A percentile compares a stretch with the other conserved stretches of the same genome.
These are phyloP conservation scores for Geotrichum cucujoidarum DNA, from an alignment of 1,139 yeast species.

Conservation along the genomic window DNA sequence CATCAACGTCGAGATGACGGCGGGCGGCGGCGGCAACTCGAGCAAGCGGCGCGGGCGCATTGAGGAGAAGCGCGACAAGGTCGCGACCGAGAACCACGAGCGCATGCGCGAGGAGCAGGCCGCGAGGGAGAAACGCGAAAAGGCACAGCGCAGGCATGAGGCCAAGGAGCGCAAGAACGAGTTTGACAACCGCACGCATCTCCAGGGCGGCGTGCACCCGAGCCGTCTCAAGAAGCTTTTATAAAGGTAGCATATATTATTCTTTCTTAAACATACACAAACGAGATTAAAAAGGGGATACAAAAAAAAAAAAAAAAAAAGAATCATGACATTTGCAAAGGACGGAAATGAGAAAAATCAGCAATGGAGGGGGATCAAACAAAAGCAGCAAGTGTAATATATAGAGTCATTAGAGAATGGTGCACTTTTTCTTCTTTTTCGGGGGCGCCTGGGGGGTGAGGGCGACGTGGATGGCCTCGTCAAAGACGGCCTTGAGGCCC, in stretches of 20 bases:
- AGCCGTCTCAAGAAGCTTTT: constrained; percentile 36
- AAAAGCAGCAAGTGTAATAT: neutral
- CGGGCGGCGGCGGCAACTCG: constrained; percentile 97
- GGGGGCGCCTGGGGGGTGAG: constrained; percentile 39
- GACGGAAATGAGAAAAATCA: too few species aligned
- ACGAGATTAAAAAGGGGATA: neutral
- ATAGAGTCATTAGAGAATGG: constrained; percentile 4
- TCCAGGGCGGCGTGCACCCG: constrained; percentile 49
- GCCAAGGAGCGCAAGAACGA: constrained; percentile 14
- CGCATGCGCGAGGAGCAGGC: constrained; percentile 30
- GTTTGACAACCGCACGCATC: constrained; percentile 6
- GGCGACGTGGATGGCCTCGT: constrained; percentile 67
- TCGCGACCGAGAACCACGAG: constrained; percentile 57
- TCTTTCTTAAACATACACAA: neutral
- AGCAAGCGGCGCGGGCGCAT: constrained; percentile 63
- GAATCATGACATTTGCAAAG: neutral
- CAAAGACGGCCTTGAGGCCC: constrained; percentile 67
- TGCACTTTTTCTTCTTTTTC: constrained; percentile 16
- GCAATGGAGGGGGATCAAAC: too few species aligned
- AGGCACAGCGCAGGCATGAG: constrained; percentile 20
- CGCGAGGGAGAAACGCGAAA: constrained; percentile 30
- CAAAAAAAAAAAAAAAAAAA: neutral
- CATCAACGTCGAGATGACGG: constrained; percentile 92
- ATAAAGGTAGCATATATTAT: neutral
- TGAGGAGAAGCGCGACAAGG: constrained; percentile 69